Base-by-base conservation (phyloP, 2,329 filamentous ascomycete genomes). In the Alternaria viburni region DNA sequence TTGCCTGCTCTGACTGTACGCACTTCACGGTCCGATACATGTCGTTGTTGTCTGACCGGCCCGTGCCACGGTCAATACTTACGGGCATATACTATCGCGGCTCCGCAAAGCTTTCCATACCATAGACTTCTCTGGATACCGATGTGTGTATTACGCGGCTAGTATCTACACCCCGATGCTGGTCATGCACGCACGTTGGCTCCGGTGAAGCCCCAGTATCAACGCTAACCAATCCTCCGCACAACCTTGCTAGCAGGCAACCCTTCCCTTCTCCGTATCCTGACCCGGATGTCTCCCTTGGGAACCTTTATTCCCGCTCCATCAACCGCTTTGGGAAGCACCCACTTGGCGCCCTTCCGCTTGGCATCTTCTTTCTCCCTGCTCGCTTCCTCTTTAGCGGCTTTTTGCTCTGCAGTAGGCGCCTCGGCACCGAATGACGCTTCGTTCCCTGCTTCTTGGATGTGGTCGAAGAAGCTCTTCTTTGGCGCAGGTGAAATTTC, bases 221-320 rank as follows among this genome's bases (percentile, higher is more conserved):
- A 36, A 26, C 52, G 25, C 63, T 62, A 67, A n/a, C 65, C 65
- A 59, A 67, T 67, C 15, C 62, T 55, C 30, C 59, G 47, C 47
- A 58, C 44, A 58, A 62, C 50, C 62, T 62, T 67, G n/a, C 59
- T 60, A 17, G 28, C 47, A 41, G 68, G 68, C 43, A 70, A 54
- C 23, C 66, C 70, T 62, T 79, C 73, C 56, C 76, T 68, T 61
- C 81, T 77, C 55, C 79, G 84, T 56, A 90, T 80, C 74, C 83
- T 84, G 4, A 88, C 88, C 56, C 84, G 82, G 8, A 87, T 77
- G 69, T 88, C 85, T 13, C 80, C 80, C 47, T 76, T 81, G 10
- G 87, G 87, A 60, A 82, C 79, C 68, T 83, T 85, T 13, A 87
- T 83, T 57, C 81, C 83, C 6, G 83, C 84, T 21, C 73, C 66